Evolutionary conservation across 2,329 filamentous ascomycete genomes (phyloP).

Genomic region (Aspergillus carbonarius): DNA sequence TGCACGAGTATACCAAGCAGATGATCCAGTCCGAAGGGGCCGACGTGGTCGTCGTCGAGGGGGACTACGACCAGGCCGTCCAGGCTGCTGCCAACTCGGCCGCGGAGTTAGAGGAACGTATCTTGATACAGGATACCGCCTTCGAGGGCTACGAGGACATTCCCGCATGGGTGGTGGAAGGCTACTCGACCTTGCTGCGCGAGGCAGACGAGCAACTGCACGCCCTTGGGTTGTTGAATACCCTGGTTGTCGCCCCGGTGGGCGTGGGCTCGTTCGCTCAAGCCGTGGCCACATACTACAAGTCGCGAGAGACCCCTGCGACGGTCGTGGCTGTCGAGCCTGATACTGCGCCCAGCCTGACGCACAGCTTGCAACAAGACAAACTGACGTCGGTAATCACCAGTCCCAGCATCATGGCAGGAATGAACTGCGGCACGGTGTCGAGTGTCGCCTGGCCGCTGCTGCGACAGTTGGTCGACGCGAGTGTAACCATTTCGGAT

Average conservation of each 20-base stretch:
- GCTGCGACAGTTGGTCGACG: slow-evolving; percentile 59
- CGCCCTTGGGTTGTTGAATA: slow-evolving; percentile 40
- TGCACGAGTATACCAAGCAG: slow-evolving; percentile 55
- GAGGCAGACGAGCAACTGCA: slow-evolving; percentile 66
- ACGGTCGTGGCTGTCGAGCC: slow-evolving; percentile 69
- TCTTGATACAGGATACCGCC: slow-evolving; percentile 69
- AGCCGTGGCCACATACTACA: slow-evolving; percentile 66
- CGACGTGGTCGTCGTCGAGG: slow-evolving; percentile 54
- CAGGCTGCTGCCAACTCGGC: slow-evolving; percentile 45
- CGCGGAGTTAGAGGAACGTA: slow-evolving; percentile 36
- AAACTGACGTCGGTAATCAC: slow-evolving; percentile 54
- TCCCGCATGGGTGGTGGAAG: slow-evolving; percentile 73
- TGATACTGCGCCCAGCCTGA: slow-evolving; percentile 59
- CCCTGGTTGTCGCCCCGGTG: slow-evolving; percentile 62
- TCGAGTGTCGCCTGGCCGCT: slow-evolving; percentile 65
- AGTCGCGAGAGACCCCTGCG: slow-evolving; percentile 39
- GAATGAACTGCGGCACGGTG: slow-evolving; percentile 70
- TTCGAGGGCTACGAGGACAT: slow-evolving; percentile 67
- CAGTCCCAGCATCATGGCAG: slow-evolving; percentile 67
- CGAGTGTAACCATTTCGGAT: slow-evolving; percentile 61
- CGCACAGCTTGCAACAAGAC: slow-evolving; percentile 50
- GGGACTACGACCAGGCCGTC: slow-evolving; percentile 66
- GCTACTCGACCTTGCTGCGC: slow-evolving; percentile 69
- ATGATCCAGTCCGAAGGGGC: slow-evolving; percentile 65
- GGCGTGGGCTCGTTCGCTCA: slow-evolving; percentile 74